These are phyloP conservation scores for Aspergillus tubingensis DNA, from an alignment of 2,329 filamentous ascomycete species.

Conservation along the genomic window DNA sequence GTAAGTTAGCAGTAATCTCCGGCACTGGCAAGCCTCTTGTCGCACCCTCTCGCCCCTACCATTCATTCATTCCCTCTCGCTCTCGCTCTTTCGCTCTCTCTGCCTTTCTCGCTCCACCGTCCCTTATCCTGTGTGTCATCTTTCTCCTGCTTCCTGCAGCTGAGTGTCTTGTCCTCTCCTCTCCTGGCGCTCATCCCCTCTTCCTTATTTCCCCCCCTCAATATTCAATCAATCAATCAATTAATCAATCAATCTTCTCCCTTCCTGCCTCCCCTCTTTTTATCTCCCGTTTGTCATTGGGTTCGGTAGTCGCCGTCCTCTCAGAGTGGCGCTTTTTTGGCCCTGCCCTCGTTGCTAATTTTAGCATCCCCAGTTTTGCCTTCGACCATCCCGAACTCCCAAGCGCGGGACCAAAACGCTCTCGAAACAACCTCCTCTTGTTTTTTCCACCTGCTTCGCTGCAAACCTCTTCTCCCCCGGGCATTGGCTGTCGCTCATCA, in stretches of 20 bases:
- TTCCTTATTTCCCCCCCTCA: conserved; percentile 8
- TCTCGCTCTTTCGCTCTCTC: neutral
- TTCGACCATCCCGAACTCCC: conserved; percentile 20
- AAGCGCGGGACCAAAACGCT: conserved; percentile 20
- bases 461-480: conserved; percentile 4
- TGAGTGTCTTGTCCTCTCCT: conserved; percentile 6
- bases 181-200: conserved; percentile 19
- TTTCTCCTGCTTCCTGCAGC: conserved; percentile 10
- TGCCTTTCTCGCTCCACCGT: conserved; percentile 4
- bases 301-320: conserved; percentile 24
- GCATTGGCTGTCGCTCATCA: conserved; percentile 19
- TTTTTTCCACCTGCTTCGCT: conserved; percentile 8
- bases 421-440: conserved; percentile 17
- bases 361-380: conserved; percentile 32
- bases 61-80: neutral
- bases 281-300: conserved; percentile 7
- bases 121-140: conserved; percentile 6
- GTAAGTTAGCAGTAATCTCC: conserved; percentile 25
- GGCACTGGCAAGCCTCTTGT: conserved; percentile 10
- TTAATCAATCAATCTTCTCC: neutral
- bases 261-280: conserved; percentile 1
- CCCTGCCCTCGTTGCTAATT: conserved; percentile 33
- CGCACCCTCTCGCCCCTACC: neutral
- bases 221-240: too few species aligned
- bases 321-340: conserved; percentile 27